Base-by-base conservation (phyloP, 352 stramenopile species). In the Pythium apleroticum region DNA sequence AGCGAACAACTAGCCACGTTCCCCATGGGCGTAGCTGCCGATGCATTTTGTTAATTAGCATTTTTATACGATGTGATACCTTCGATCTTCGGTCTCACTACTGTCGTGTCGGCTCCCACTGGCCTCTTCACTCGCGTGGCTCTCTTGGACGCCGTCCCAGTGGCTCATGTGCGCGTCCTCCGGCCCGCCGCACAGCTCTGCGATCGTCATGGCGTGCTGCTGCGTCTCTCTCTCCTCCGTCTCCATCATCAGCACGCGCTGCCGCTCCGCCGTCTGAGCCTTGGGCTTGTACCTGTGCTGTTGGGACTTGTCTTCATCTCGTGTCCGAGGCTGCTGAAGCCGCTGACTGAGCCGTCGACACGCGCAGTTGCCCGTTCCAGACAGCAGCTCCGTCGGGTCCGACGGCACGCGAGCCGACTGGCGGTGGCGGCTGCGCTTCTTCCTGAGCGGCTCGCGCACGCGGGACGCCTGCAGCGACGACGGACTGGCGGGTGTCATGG, bases 281-380 rank as follows among this genome's bases (percentile, higher is more conserved):
- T 41, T 41, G n/a, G n/a, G n/a, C 30, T 33, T 33, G 30, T 33
- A 9, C 30, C 10, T 33, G 30, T 33, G n/a, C 30, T 35, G 30
- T 10, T 35, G 1, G 30, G 30, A 35, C 30, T 35, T 35, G 30
- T 35, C 5, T 35, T n/a, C 30, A 9, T 33, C 33, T 41, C 33
- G 33, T 41, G 33, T 19, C 33, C 5, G 33, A 41, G 33, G 33
- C 12, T 17, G 33, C 33, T 78, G 64, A 12, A 85, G 60, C 14
- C 73, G 63, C 65, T 81, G 76, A 7, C 72, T 68, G 0, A 87
- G 72, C 15, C 69, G 74, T n/a, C 65, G 72, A 57, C 78, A 85
- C 9, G 67, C 54, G 45, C 78, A 84, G 4, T 75, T 53, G 6
- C 52, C 46, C 12, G 33, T 43, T 31, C 57, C 27, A 3, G 37